Base-by-base conservation (phyloP, 345 rosid species). In the Geranium rotundifolium region DNA sequence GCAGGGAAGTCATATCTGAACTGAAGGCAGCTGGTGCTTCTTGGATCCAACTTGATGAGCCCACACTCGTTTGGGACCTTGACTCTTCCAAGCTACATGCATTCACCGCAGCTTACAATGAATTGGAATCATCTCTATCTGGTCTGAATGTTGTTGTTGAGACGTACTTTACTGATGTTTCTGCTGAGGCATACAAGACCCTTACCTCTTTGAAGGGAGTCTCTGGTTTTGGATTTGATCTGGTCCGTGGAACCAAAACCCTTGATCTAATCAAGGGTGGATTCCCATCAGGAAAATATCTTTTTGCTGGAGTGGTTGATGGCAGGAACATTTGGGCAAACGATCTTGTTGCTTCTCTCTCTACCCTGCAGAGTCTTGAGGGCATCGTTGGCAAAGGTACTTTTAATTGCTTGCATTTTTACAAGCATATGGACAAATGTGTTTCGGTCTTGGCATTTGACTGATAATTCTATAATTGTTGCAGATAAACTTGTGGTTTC, bases 271-370 rank as follows among this genome's bases (percentile, higher is more conserved):
- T 92, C 82, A 87, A 87, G 87, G 63, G 78, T 46, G 80, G 76
- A 17, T 89, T 87, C 82, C 98, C 98, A 10, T 3, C 73, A 65
- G 95, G 87, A n/a, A 92, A 92, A 72, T 80, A 83, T 72, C 88
- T 92, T 59, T 89, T 92, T 68, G 93, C 93, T 83, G 98, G 98
- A 54, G 86, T 91, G 61, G 96, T 89, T 67, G 98, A 92, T 59
- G 98, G 98, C 68, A 85, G 98, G 82, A 92, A 92, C 82, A 87
- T 92, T 67, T 92, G 98, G 98, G 97, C 97, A 62, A 90, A 92
- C 72, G 95, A 92, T 72, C 98, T 89, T 57, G 82, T 91, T 77
- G 77, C 87, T 57, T 93, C 97, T 69, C 83, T 90, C 41, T 70
- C 66, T 65, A 76, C 80, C 65, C 76, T 90, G 69, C 60, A 66